Percentiles rank a stretch among this genome's conserved stretches.
phyloP scores from a whole-genome alignment of 2,329 filamentous ascomycete species.

The Xylaria digitata region DNA sequence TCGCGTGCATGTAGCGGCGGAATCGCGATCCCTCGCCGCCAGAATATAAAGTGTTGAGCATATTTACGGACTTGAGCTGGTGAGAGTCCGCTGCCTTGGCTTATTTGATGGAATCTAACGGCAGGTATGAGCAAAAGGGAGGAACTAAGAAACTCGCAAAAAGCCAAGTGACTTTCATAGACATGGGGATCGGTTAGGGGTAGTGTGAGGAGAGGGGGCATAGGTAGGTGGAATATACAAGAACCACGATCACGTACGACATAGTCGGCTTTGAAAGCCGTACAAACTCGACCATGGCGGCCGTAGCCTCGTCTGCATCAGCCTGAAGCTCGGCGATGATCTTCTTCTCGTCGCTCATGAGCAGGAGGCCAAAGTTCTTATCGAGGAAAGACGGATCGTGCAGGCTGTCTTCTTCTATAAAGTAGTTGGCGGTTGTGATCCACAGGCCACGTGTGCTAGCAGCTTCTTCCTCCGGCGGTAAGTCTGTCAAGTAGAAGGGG shows the following conservation, averaged over 20 bases:
- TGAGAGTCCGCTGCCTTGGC: slow-evolving; percentile 76
- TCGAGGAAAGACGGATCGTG: slow-evolving; percentile 77
- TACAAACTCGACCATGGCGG: slow-evolving; percentile 83
- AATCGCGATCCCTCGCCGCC: slow-evolving; percentile 91
- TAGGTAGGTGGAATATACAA: too few relatives aligned
- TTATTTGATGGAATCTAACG: slow-evolving; percentile 72
- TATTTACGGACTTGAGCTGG: slow-evolving; percentile 86
- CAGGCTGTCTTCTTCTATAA: slow-evolving; percentile 74
- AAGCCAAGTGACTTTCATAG: background rate
- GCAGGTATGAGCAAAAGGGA: slow-evolving; percentile 6
- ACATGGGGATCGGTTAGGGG: background rate
- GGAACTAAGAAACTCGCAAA: background rate
- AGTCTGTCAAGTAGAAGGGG: slow-evolving; percentile 76
- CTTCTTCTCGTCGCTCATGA: slow-evolving; percentile 84
- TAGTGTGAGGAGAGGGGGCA: background rate
- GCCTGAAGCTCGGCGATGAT: slow-evolving; percentile 79
- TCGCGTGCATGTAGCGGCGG: slow-evolving; percentile 90
- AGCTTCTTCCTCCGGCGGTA: slow-evolving; percentile 74
- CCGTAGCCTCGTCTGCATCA: slow-evolving; percentile 79
- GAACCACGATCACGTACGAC: slow-evolving; percentile 59
- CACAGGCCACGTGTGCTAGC: slow-evolving; percentile 79
- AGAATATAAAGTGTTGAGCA: slow-evolving; percentile 93
- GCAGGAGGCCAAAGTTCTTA: slow-evolving; percentile 86
- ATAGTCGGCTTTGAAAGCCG: slow-evolving; percentile 76
- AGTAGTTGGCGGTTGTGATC: slow-evolving; percentile 86